Evolutionary conservation across 1,284 basidiomycete species (phyloP), one percentile per base, ranked within the genome.

Genomic region (Erythrobasidium hasegawianum): DNA sequence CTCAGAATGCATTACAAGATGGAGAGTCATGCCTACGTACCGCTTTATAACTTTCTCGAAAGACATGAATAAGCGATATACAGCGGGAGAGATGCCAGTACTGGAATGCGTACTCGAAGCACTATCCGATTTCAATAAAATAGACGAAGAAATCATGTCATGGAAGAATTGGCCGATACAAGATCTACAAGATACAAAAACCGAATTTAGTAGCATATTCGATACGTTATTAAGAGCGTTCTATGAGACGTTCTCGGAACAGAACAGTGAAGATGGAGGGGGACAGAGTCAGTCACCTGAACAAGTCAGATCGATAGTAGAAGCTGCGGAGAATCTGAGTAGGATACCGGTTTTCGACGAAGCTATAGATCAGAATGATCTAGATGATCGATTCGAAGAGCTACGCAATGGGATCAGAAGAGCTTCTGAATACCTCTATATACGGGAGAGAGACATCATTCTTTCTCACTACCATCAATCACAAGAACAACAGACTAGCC

Each of bases 21-120:
- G 96, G 96, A 82, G 95, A 61, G 86, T 98, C 64, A 84, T 87
- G 8, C 84, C 87, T 59, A 80, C 88, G 2, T 91, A 90, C 74
- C 85, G 89, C 22, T 84, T 84, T 0, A 83, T 87, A 9, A 87
- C 87, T 72, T 95, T 96, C 77, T 79, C 97, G 72, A 88, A 92
- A 59, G 83, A 93, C 45, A 90, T 97, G 69, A 87, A 87, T 70
- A 84, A 87, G 58, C 87, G 93, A 75, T 97, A 88, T 75, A 90
- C 94, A 78, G 83, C 88, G 26, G 88, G 90, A 71, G 87, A 94
- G 72, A 89, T 97, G 5, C 95, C 95, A 2, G 80, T 95, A 20
- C 64, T 72, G 71, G 94, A 96, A 73, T 98, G 95, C 77, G 85
- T 98, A 57, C 88, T 87, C 0, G 94, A 97, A 76, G 93, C 91